Conservation (phyloP, 345 rosid species). For the Trapa bicornis region DNA sequence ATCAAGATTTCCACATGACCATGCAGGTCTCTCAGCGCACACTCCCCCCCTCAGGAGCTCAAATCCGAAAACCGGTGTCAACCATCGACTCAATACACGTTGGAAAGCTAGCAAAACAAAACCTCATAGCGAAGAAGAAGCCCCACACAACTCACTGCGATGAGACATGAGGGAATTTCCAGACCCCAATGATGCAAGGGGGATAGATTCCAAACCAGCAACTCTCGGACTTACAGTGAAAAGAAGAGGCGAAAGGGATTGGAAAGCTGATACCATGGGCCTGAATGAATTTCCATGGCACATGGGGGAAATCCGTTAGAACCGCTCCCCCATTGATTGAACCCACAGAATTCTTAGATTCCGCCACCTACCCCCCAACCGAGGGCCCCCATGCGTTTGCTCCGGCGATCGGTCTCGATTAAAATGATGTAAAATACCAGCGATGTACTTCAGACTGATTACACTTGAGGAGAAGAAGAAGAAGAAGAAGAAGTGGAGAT, state of each 20-base stretch:
- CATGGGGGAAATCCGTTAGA: not conserved
- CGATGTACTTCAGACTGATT: not conserved
- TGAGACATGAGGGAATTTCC: not conserved
- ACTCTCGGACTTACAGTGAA: not conserved
- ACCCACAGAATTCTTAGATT: slow-evolving; percentile 1
- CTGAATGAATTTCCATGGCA: not conserved
- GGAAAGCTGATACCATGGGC: not conserved
- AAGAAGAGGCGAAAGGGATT: not conserved
- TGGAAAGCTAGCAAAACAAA: not conserved
- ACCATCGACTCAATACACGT: not conserved
- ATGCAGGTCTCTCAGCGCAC: not conserved
- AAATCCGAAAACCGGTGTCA: not conserved
- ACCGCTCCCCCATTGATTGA: slow-evolving; percentile 2
- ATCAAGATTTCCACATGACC: not conserved
- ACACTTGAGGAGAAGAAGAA: not conserved
- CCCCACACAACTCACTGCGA: not conserved
- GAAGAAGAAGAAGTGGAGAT: not conserved
- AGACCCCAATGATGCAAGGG: not conserved
- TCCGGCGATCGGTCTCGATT: not conserved
- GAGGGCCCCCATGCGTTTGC: not conserved
- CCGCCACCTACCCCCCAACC: not conserved
- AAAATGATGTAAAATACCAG: not conserved
- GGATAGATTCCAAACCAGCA: not conserved
- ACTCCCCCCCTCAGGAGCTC: slow-evolving; percentile 1
- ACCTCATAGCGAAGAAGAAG: not conserved